Evolutionary conservation across 441 rosid species (phyloP), one percentile per base, ranked within the genome.

Genomic region (Aquilaria agallochum): DNA sequence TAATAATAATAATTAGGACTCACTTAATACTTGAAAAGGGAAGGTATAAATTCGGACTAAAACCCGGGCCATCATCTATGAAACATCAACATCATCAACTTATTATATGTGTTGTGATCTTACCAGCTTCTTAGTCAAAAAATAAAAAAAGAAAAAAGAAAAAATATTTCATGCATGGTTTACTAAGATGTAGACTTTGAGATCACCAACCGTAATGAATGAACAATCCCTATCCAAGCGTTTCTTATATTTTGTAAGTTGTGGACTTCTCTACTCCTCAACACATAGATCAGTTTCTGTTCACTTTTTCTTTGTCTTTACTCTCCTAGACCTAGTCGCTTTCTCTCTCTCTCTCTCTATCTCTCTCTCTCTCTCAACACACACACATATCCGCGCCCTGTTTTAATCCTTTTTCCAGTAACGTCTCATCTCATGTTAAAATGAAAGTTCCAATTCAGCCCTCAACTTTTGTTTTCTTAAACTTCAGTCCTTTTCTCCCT

Each of bases 181-280:
- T 34, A 34, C 40, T 34, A 34, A 6, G 5, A 36, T 36, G 42
- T 36, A 36, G 27, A 20, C 27, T 20, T 36, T 8, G 42, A 36
- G 42, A 36, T 36, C 42, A 36, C 5, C 42, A 36, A 36, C 42
- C 42, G 42, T 36, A 4, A 58, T 36, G 5, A 12, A 27, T 42
- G 61, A 58, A 45, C 61, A 58, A 15, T 33, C 42, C 53, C 50
- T 68, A 68, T 68, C 73, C 58, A 74, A 59, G 46, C 20, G 30
- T 64, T 68, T 70, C 67, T 69, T 76, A 20, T 69, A 68, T 47
- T 63, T 62, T 76, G 42, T 36, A 36, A 40, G 68, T 62, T 70
- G 60, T 72, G 65, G 57, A 70, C 73, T 63, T 61, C 53, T 68
- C 68, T 62, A 54, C 75, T 74, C 72, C 62, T 65, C 46, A 36